Evolutionary conservation across 2,329 filamentous ascomycete genomes (phyloP).

Genomic region (Scortechinia acanthostroma): DNA sequence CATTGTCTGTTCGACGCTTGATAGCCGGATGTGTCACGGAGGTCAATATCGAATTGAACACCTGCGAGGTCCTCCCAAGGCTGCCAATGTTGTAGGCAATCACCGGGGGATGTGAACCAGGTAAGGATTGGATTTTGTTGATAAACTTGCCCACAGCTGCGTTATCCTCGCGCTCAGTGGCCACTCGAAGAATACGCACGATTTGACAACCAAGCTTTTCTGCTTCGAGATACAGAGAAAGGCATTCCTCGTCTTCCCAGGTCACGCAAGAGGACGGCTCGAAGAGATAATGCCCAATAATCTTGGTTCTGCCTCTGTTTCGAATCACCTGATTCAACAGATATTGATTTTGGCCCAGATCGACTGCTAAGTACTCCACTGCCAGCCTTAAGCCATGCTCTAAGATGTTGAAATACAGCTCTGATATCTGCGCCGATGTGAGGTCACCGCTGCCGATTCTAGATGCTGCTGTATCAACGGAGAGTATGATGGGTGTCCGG

Average conservation of each 20-base stretch:
- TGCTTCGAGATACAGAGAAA: slow-evolving; percentile 43
- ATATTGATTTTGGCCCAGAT: slow-evolving; percentile 45
- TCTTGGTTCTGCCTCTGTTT: slow-evolving; percentile 45
- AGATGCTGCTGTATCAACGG: slow-evolving; percentile 23
- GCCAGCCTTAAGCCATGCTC: slow-evolving; percentile 58
- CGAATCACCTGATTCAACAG: slow-evolving; percentile 38
- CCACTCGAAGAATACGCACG: slow-evolving; percentile 52
- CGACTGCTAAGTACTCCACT: slow-evolving; percentile 58
- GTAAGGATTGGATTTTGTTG: slow-evolving; percentile 32
- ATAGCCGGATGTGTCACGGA: slow-evolving; percentile 37
- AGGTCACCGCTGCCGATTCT: not conserved
- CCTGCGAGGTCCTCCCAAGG: slow-evolving; percentile 39
- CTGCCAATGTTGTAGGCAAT: slow-evolving; percentile 42
- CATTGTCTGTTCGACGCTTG: slow-evolving; percentile 26
- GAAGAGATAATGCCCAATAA: slow-evolving; percentile 49
- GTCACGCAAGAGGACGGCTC: slow-evolving; percentile 33
- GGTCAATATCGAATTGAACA: slow-evolving; percentile 48
- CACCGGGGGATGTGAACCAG: slow-evolving; percentile 39
- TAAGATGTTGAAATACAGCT: slow-evolving; percentile 52
- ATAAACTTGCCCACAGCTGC: slow-evolving; percentile 38
- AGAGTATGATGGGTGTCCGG: slow-evolving; percentile 46
- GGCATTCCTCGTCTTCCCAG: slow-evolving; percentile 46
- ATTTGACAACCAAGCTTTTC: slow-evolving; percentile 50
- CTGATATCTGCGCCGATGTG: slow-evolving; percentile 14
- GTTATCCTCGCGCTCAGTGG: slow-evolving; percentile 43